These are phyloP conservation scores for Gremmenia infestans DNA, from an alignment of 2,329 filamentous ascomycete genomes.

Conservation along the genomic window DNA sequence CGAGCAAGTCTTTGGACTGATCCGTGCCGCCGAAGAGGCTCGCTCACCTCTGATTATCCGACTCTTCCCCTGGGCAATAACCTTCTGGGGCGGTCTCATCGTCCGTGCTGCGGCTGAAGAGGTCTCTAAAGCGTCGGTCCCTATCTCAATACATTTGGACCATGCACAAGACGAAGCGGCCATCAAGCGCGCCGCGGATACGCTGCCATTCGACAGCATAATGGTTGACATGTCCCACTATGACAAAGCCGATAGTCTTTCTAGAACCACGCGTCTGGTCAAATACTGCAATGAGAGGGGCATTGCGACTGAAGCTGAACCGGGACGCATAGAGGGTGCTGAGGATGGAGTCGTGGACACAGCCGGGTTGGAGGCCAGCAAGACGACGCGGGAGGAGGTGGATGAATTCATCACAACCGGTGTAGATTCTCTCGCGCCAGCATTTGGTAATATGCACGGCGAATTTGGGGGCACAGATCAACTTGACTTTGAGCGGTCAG, in stretches of 20 bases:
- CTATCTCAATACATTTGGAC: constrained; percentile 60
- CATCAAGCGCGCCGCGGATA: constrained; percentile 48
- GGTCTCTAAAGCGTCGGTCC: constrained; percentile 45
- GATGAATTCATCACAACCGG: constrained; percentile 59
- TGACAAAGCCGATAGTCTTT: constrained; percentile 64
- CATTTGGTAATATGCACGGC: constrained; percentile 65
- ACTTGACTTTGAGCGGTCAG: constrained; percentile 38
- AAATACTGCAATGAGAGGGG: constrained; percentile 58
- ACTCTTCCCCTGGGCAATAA: constrained; percentile 66
- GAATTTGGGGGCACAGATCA: constrained; percentile 41
- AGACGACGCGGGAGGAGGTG: constrained; percentile 59
- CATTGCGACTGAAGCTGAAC: constrained; percentile 67
- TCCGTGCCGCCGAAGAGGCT: constrained; percentile 63
- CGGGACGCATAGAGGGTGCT: constrained; percentile 65
- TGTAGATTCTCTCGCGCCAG: constrained; percentile 63
- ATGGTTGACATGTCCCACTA: constrained; percentile 78
- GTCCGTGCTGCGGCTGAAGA: constrained; percentile 52
- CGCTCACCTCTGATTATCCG: constrained; percentile 63
- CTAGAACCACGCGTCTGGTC: constrained; percentile 57
- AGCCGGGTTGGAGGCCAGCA: constrained; percentile 53
- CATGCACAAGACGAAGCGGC: constrained; percentile 58
- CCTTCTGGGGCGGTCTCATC: constrained; percentile 53
- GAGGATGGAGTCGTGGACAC: constrained; percentile 72
- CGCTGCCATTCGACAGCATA: constrained; percentile 61
- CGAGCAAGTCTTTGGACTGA: constrained; percentile 63